Conservation (phyloP, 1,284 basidiomycete genomes). For the Athelia sp. region DNA sequence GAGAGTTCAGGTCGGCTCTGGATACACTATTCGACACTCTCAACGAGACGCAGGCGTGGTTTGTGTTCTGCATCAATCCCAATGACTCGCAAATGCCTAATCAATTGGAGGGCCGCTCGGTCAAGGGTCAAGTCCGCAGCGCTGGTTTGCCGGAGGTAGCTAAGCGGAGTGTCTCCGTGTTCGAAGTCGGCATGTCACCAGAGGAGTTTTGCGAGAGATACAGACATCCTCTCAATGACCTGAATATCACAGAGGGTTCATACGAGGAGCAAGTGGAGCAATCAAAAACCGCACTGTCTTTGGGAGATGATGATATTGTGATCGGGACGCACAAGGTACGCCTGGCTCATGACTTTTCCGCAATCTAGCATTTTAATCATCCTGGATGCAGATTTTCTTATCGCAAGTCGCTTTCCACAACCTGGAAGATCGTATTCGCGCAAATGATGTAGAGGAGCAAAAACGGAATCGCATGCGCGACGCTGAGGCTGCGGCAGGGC, state of each 20-base stretch:
- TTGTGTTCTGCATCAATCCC: constrained; percentile 88
- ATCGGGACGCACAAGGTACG: constrained; percentile 80
- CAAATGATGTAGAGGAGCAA: constrained; percentile 80
- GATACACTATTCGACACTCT: constrained; percentile 87
- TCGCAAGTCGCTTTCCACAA: constrained; percentile 84
- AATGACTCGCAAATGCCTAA: constrained; percentile 94
- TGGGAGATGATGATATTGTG: constrained; percentile 75
- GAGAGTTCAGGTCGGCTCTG: constrained; percentile 82
- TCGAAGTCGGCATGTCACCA: constrained; percentile 83
- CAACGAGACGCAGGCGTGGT: constrained; percentile 90
- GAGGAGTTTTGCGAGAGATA: constrained; percentile 89
- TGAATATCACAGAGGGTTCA: constrained; percentile 46
- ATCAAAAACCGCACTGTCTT: constrained; percentile 55
- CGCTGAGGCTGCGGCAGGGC: constrained; percentile 72
- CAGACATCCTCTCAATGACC: constrained; percentile 46
- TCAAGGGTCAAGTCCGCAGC: constrained; percentile 89
- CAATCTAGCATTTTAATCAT: neutral
- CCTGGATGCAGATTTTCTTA: constrained; percentile 78
- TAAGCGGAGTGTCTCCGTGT: constrained; percentile 60
- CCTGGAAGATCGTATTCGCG: constrained; percentile 85
- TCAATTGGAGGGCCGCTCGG: constrained; percentile 86
- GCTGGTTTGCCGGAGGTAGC: constrained; percentile 80
- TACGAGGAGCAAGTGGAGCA: constrained; percentile 52
- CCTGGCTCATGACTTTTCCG: constrained; percentile 4
- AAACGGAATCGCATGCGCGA: constrained; percentile 72